Conservation (phyloP, 2,329 filamentous ascomycete genomes). For the Pseudogymnoascus sp. region DNA sequence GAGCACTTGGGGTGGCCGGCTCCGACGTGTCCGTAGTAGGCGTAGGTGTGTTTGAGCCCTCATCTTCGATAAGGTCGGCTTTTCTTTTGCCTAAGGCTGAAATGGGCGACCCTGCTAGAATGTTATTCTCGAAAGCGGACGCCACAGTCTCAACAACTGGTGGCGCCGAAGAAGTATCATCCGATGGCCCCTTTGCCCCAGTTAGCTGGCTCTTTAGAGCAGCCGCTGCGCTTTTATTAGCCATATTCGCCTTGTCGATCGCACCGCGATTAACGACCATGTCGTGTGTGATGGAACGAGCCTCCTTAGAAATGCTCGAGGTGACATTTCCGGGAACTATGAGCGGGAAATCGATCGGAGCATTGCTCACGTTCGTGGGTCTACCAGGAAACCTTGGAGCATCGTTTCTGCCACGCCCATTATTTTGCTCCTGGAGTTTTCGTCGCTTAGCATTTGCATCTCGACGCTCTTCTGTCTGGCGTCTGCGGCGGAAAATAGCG, state of each 20-base stretch:
- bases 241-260: constrained; percentile 61
- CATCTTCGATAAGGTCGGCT: constrained; percentile 58
- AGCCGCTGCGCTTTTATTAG: constrained; percentile 92
- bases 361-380: constrained; percentile 17
- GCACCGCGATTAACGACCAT: constrained; percentile 72
- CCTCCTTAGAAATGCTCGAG: constrained; percentile 46
- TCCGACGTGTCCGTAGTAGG: constrained; percentile 52
- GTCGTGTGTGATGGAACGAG: constrained; percentile 67
- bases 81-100: constrained; percentile 69
- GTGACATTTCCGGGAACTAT: constrained; percentile 46
- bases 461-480: constrained; percentile 75
- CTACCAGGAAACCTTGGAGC: constrained; percentile 20
- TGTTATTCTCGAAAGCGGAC: constrained; percentile 13
- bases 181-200: constrained; percentile 29
- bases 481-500: constrained; percentile 80
- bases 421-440: constrained; percentile 57
- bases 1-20: constrained; percentile 39
- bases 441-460: constrained; percentile 73
- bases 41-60: constrained; percentile 44
- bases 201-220: constrained; percentile 76
- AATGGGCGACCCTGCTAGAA: constrained; percentile 28
- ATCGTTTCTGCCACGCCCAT: constrained; percentile 24
- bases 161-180: constrained; percentile 15
- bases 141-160: constrained; percentile 23
- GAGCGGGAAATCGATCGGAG: constrained; percentile 44